Percentiles rank a stretch among this genome's conserved stretches.
These are phyloP conservation scores for Zygosaccharomyces kombuchaensis DNA, from an alignment of 805 yeast genomes.

Conservation along the genomic window DNA sequence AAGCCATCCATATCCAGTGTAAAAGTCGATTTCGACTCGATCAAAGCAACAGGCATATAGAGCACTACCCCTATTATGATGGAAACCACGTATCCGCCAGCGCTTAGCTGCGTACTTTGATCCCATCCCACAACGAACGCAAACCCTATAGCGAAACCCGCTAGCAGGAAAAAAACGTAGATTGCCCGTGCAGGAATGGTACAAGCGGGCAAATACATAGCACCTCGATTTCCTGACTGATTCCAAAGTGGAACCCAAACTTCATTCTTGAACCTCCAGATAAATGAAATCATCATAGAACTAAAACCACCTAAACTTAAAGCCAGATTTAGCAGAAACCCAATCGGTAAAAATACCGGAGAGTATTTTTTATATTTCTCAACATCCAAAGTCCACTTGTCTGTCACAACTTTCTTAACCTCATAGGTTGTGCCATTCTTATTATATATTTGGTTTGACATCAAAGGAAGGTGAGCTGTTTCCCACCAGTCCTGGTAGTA, in stretches of 20 bases:
- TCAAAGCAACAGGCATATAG: conserved; percentile 57
- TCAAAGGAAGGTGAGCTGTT: conserved; percentile 56
- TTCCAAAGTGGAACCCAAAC: conserved; percentile 41
- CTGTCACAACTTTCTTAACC: conserved; percentile 45
- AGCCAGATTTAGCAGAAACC: conserved; percentile 58
- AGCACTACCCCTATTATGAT: conserved; percentile 49
- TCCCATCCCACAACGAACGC: conserved; percentile 39
- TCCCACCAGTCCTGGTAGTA: conserved; percentile 55
- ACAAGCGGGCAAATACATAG: conserved; percentile 39
- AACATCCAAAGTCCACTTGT: conserved; percentile 41
- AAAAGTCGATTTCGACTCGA: conserved; percentile 59
- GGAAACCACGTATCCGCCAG: conserved; percentile 57
- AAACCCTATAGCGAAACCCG: conserved; percentile 44
- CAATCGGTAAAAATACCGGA: conserved; percentile 56
- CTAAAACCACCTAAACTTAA: conserved; percentile 57
- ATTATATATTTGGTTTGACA: conserved; percentile 47
- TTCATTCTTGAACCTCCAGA: conserved; percentile 49
- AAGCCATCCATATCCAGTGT: conserved; percentile 56
- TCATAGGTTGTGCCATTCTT: conserved; percentile 48
- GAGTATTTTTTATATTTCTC: conserved; percentile 53
- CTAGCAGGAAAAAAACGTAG: conserved; percentile 43
- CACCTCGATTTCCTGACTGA: conserved; percentile 50
- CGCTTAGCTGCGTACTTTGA: conserved; percentile 37
- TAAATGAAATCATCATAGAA: conserved; percentile 53
- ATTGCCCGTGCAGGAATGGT: background rate